phyloP scores from a whole-genome alignment of 768 basidiomycete genomes.

The Mrakia gelida region DNA sequence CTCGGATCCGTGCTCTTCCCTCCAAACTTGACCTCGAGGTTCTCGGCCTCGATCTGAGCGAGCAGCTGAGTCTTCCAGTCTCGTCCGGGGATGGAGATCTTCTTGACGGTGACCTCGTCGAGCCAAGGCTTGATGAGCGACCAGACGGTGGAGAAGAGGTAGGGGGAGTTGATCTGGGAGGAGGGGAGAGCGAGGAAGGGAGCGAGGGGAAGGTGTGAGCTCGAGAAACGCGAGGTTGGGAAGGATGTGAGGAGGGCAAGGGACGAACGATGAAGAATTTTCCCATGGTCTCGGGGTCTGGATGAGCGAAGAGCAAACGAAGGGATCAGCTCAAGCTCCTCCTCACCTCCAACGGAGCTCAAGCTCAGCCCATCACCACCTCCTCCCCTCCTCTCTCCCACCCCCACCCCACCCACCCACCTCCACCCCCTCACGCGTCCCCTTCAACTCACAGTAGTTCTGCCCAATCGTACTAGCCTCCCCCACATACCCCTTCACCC shows the following conservation, averaged over 20 bases:
- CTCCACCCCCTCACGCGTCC: background rate
- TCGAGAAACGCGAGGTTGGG: background rate
- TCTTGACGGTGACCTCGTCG: conserved; percentile 88
- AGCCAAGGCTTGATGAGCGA: conserved; percentile 83
- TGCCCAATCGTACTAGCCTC: conserved; percentile 71
- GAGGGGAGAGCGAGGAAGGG: no score
- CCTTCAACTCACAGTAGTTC: conserved; percentile 64
- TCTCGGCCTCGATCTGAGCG: conserved; percentile 75
- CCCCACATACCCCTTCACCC: conserved; percentile 82
- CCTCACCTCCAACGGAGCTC: background rate
- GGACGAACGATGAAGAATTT: conserved; percentile 77
- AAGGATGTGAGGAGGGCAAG: no score
- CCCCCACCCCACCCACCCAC: background rate
- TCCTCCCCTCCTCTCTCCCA: background rate
- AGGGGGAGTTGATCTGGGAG: conserved; percentile 54
- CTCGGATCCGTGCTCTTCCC: conserved; percentile 78
- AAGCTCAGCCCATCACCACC: background rate
- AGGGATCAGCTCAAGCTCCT: background rate
- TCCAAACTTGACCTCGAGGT: conserved; percentile 79
- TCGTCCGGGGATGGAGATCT: conserved; percentile 83
- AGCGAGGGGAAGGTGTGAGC: background rate
- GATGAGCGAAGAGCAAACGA: no score
- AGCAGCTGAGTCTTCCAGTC: conserved; percentile 70
- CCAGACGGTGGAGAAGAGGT: conserved; percentile 87
- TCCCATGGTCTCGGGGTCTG: conserved; percentile 61